Evolutionary conservation across 2,329 filamentous ascomycete genomes (phyloP).

Genomic region (Xylariaceae sp.): DNA sequence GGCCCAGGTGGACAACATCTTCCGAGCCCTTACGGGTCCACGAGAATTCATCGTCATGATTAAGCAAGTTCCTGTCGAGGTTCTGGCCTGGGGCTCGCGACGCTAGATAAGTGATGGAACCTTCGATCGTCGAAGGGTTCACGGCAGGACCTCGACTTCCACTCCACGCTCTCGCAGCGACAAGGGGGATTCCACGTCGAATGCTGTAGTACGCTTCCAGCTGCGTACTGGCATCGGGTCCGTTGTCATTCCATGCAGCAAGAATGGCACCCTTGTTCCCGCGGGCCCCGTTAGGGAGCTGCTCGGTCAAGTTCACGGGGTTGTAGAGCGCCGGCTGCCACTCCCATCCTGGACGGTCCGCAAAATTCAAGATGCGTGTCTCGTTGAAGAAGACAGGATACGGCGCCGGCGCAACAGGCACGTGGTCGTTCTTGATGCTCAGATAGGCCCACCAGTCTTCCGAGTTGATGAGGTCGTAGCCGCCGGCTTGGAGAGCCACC

Average conservation of each 20-base stretch:
- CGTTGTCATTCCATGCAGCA: constrained; percentile 46
- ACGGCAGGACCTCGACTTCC: constrained; percentile 35
- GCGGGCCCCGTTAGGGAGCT: constrained; percentile 30
- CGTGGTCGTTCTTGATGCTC: constrained; percentile 49
- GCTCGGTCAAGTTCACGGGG: constrained; percentile 37
- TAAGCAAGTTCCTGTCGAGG: constrained; percentile 34
- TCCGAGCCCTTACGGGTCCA: constrained; percentile 28
- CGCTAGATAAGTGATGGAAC: constrained; percentile 36
- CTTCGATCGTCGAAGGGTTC: constrained; percentile 23
- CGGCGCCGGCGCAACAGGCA: constrained; percentile 40
- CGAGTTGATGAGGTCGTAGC: constrained; percentile 41
- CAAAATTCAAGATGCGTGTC: constrained; percentile 42
- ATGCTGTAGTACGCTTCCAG: constrained; percentile 45
- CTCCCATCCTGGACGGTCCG: constrained; percentile 37
- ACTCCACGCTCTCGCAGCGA: constrained; percentile 40
- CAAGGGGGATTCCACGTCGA: constrained; percentile 40
- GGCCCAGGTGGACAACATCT: constrained; percentile 23
- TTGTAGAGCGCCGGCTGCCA: constrained; percentile 44
- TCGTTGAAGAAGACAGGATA: constrained; percentile 45
- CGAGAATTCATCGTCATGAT: constrained; percentile 22
- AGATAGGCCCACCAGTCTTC: constrained; percentile 51
- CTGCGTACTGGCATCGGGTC: constrained; percentile 43
- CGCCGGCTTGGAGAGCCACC: constrained; percentile 33
- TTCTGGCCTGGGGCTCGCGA: constrained; percentile 40
- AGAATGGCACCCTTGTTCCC: constrained; percentile 36